These are phyloP conservation scores for Geoglossum cookeanum DNA, from an alignment of 2,329 filamentous ascomycete species.

Conservation along the genomic window DNA sequence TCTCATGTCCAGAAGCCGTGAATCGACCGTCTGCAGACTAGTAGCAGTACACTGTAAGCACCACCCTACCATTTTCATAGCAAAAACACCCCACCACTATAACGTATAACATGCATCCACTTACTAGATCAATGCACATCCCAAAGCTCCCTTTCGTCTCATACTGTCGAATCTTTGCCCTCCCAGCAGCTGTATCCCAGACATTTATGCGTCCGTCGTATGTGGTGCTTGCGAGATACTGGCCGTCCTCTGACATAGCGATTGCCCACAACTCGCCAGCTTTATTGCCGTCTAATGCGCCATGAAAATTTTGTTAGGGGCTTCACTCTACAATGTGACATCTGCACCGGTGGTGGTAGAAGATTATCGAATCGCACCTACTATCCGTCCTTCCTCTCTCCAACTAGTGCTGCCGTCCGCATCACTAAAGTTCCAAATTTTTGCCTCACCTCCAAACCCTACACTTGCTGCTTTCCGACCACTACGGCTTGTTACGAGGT, in stretches of 20 bases:
- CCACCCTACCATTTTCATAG: not conserved
- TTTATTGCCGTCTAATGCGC: constrained; percentile 28
- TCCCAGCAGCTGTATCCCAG: constrained; percentile 46
- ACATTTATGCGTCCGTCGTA: constrained; percentile 78
- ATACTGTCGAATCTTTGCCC: constrained; percentile 56
- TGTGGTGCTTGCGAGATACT: constrained; percentile 69
- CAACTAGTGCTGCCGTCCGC: constrained; percentile 26
- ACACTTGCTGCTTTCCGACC: constrained; percentile 61
- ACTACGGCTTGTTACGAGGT: constrained; percentile 51
- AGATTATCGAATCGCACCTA: constrained; percentile 17
- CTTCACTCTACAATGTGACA: constrained; percentile 3
- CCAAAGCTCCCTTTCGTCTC: constrained; percentile 90
- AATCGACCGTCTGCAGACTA: constrained; percentile 57
- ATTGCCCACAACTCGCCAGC: constrained; percentile 72
- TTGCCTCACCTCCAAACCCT: constrained; percentile 78
- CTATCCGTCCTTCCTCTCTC: constrained; percentile 30
- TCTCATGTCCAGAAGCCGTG: constrained; percentile 85
- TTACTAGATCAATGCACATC: constrained; percentile 61
- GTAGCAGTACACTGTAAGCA: not conserved
- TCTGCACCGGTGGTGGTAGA: not conserved
- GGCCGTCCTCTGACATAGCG: constrained; percentile 65
- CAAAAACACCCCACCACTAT: too few relatives aligned
- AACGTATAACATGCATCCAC: not conserved
- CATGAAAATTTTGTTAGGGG: constrained; percentile 6
- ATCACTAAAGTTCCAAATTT: constrained; percentile 42